Base-by-base conservation (phyloP, 805 yeast genomes). In the Candida sphagnicola region DNA sequence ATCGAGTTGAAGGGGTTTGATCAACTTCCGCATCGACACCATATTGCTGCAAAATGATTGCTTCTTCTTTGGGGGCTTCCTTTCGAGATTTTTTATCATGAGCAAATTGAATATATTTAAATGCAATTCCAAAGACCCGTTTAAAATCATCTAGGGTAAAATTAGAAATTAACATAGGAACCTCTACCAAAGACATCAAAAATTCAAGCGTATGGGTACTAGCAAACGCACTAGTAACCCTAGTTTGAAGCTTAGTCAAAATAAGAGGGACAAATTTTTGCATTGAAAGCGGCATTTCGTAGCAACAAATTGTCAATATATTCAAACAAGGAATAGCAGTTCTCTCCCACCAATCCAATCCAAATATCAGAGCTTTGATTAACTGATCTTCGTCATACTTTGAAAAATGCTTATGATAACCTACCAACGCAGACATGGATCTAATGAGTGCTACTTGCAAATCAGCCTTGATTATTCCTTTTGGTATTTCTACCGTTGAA, bases 61-160 rank as follows among this genome's bases (percentile, higher is more conserved):
- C 38, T 4, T 43, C 38, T 31, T 42, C 43, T 25, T 44, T 36
- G 18, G 57, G 18, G n/a, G 29, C 38, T 45, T 38, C 14, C 41
- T 50, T 36, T 52, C 65, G 46, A 35, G 57, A 47, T 45, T 63
- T 47, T 40, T 58, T 53, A 47, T 84, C 89, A 37, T 74, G 68
- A 2, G 87, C 77, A 51, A 80, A 81, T 51, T 85, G 86, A 39
- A 87, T 82, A 49, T 80, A 82, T 49, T 82, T 81, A 64, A 88
- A 85, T 1, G 89, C 82, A 54, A 88, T 84, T 2, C 85, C 95
- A 64, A 88, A 85, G 2, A 87, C 86, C 34, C 89, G 69, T 50
- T 80, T 82, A 55, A 73, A 83, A 49, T 88, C 95, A 35, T 85
- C 93, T 14, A 73, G 70, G 3, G 85, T 83, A 53, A 87, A 82